A percentile compares a stretch with the other conserved stretches of the same genome.
Evolutionary conservation across 2,329 filamentous ascomycete genomes (phyloP).

Genomic region (Penicillium sp.): DNA sequence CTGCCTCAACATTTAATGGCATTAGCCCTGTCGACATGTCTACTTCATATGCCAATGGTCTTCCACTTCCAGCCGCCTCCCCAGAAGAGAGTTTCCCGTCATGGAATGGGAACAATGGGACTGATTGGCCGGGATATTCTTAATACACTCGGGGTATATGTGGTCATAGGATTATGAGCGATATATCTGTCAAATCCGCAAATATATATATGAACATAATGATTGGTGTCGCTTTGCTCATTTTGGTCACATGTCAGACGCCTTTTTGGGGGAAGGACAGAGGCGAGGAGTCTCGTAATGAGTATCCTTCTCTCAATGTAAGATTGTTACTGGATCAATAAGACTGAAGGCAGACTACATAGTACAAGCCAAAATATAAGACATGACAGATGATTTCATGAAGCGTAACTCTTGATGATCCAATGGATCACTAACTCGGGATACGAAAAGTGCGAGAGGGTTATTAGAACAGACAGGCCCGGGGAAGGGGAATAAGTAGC

Average conservation of each 20-base stretch:
- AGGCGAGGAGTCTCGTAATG: no score
- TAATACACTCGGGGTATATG: neutral
- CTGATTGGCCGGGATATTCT: constrained; percentile 14
- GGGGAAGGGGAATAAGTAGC: constrained; percentile 16
- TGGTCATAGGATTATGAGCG: no score
- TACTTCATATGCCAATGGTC: neutral
- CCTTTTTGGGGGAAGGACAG: no score
- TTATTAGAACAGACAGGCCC: constrained; percentile 21
- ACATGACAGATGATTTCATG: constrained; percentile 36
- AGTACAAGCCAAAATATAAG: neutral
- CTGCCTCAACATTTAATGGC: constrained; percentile 4
- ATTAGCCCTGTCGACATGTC: neutral
- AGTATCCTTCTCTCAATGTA: no score
- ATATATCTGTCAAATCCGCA: neutral
- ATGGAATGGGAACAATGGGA: constrained; percentile 11
- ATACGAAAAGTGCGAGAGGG: constrained; percentile 27
- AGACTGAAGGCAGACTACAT: neutral
- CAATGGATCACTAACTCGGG: constrained; percentile 28
- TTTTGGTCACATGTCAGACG: no score
- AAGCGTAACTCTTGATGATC: constrained; percentile 38
- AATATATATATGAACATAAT: neutral
- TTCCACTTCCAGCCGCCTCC: neutral
- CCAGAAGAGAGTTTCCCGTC: neutral
- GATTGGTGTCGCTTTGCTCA: neutral
- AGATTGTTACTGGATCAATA: no score